Evolutionary conservation across 352 stramenopile species (phyloP), one percentile per base, ranked within the genome.

Genomic region (Globisporangium uncinulatum): DNA sequence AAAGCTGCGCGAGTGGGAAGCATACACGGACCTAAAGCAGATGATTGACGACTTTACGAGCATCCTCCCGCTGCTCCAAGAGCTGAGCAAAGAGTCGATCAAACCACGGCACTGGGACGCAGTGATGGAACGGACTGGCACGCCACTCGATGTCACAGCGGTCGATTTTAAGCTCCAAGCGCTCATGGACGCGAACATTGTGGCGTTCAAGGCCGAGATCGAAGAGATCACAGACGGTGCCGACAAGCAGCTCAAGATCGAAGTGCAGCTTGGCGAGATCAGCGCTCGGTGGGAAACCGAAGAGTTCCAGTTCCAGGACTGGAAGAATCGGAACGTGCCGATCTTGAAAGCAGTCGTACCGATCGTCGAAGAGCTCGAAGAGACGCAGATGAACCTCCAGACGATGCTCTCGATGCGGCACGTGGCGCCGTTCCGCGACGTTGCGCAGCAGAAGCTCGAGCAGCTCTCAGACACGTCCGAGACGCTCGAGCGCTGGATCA

Each of bases 11-110:
- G 94, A 98, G 54, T 99, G 97, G 87, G 93, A 98, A 41, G 97
- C 97, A 6, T 99, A 98, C 70, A 96, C 93, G 1, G 89, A 98
- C 50, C 67, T 99, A 1, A 98, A 97, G 63, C 89, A 94, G 54
- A 96, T 98, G 81, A 98, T 99, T 59, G 93, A 99, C 60, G 96
- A 99, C 61, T 99, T 99, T 55, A 97, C 97, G 2, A 95, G 95
- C 47, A 92, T 99, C 7, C 64, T 99, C 7, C 97, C 97, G 11
- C 67, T 99, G 6, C 66, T 99, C 2, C 88, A 97, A 60, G 95
- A 98, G 56, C 71, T 99, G 19, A 98, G 94, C 36, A 99, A 99
- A 56, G 85, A 97, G 48, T 98, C 90, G 10, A 98, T 99, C 61
- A 93, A 94, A 58, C 81, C 90, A 31, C 85, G 97, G 10, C 97